Evolutionary conservation across 2,329 filamentous ascomycete genomes (phyloP).

Genomic region (Helotiales sp.): DNA sequence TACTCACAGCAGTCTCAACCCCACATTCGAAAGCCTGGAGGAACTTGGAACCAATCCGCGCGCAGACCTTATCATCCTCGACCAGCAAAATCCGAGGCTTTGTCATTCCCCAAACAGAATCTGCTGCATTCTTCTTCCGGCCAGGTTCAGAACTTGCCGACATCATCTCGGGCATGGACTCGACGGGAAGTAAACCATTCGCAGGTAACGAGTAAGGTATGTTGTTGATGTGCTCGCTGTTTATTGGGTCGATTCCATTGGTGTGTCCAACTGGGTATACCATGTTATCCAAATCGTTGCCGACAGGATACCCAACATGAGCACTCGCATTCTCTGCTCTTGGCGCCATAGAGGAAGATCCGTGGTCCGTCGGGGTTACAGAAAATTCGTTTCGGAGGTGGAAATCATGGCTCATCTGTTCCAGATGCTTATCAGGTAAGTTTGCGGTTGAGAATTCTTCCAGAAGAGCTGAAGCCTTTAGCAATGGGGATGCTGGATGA

Average conservation of each 20-base stretch:
- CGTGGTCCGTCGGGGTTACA: slow-evolving; percentile 41
- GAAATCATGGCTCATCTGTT: slow-evolving; percentile 59
- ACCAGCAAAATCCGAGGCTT: slow-evolving; percentile 87
- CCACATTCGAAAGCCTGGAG: slow-evolving; percentile 67
- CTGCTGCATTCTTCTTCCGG: slow-evolving; percentile 45
- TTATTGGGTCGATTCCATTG: slow-evolving; percentile 93
- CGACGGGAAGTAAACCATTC: slow-evolving; percentile 55
- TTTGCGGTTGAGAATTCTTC: slow-evolving; percentile 69
- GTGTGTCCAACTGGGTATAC: slow-evolving; percentile 92
- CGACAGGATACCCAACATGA: slow-evolving; percentile 47
- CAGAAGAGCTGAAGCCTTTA: slow-evolving; percentile 69
- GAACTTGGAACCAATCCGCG: slow-evolving; percentile 71
- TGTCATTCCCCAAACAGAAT: slow-evolving; percentile 61
- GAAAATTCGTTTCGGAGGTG: slow-evolving; percentile 41
- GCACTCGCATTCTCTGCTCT: slow-evolving; percentile 53
- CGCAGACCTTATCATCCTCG: slow-evolving; percentile 76
- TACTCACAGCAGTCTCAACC: slow-evolving; percentile 69
- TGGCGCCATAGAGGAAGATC: slow-evolving; percentile 42
- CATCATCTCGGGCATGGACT: slow-evolving; percentile 53
- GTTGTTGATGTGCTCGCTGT: slow-evolving; percentile 91
- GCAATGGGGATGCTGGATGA: slow-evolving; percentile 68
- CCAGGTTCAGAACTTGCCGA: slow-evolving; percentile 46
- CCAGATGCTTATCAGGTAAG: slow-evolving; percentile 67
- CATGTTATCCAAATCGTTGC: slow-evolving; percentile 68
- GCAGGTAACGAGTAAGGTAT: slow-evolving; percentile 83